Conservation (phyloP, 495 filamentous ascomycete genomes). For the Penicillium paxilli region DNA sequence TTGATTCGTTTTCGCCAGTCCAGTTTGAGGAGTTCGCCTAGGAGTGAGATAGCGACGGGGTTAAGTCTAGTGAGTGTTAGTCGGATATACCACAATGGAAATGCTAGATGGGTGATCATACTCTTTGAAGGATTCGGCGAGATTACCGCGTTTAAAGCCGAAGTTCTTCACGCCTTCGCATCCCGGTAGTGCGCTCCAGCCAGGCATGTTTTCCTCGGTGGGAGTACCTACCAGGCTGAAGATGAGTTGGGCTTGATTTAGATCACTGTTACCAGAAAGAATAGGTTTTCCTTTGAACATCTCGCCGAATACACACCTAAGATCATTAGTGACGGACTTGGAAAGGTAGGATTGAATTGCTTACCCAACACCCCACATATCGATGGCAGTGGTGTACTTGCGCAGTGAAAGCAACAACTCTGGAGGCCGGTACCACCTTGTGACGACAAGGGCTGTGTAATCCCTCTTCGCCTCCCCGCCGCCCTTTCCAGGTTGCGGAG, state of each 20-base stretch:
- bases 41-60: slow-evolving; percentile 70
- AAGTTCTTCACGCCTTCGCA: slow-evolving; percentile 73
- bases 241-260: slow-evolving; percentile 86
- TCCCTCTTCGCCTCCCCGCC: slow-evolving; percentile 84
- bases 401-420: slow-evolving; percentile 86
- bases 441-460: slow-evolving; percentile 94
- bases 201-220: slow-evolving; percentile 90
- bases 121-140: slow-evolving; percentile 72
- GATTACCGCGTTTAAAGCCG: slow-evolving; percentile 60
- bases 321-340: slow-evolving; percentile 11
- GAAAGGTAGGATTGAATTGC: slow-evolving; percentile 10
- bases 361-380: slow-evolving; percentile 97
- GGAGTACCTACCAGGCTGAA: slow-evolving; percentile 93
- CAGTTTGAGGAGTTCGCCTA: slow-evolving; percentile 80
- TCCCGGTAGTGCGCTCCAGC: slow-evolving; percentile 78
- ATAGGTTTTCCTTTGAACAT: slow-evolving; percentile 97
- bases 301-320: slow-evolving; percentile 92
- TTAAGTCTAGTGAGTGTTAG: background rate
- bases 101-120: slow-evolving; percentile 27
- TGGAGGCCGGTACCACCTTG: slow-evolving; percentile 94
- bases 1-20: slow-evolving; percentile 89
- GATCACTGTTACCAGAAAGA: slow-evolving; percentile 82
- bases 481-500: slow-evolving; percentile 75
- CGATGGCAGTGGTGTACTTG: slow-evolving; percentile 91
- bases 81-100: background rate